phyloP scores from a whole-genome alignment of 129 eudicot species.

The Flaveria robusta region DNA sequence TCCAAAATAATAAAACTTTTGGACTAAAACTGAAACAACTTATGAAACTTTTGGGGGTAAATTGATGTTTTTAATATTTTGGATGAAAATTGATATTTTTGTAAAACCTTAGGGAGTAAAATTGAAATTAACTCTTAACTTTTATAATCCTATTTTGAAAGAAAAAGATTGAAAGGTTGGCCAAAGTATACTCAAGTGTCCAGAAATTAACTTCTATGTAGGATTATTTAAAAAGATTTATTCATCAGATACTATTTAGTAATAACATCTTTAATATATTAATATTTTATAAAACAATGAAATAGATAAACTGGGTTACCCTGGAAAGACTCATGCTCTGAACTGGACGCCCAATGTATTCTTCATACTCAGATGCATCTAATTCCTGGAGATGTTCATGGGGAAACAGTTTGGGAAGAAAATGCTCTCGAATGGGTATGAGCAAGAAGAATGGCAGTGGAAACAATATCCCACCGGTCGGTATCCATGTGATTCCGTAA shows the following conservation, averaged over 20 bases:
- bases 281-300: not conserved
- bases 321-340: slow-evolving; percentile 49
- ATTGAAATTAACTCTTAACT: too few relatives aligned
- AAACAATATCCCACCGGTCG: slow-evolving; percentile 80
- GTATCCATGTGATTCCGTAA: slow-evolving; percentile 94
- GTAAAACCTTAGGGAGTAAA: too few relatives aligned
- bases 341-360: slow-evolving; percentile 47
- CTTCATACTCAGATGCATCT: slow-evolving; percentile 89
- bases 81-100: too few relatives aligned
- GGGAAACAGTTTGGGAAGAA: slow-evolving; percentile 71
- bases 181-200: not conserved
- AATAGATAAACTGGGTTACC: slow-evolving; percentile 36
- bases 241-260: too few relatives aligned
- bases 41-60: too few relatives aligned
- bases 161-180: too few relatives aligned
- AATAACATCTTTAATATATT: not conserved
- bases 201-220: too few relatives aligned
- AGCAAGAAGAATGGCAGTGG: slow-evolving; percentile 78
- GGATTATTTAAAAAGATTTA: too few relatives aligned
- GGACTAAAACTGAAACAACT: too few relatives aligned
- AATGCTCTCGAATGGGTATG: slow-evolving; percentile 60
- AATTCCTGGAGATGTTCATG: slow-evolving; percentile 59
- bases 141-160: too few relatives aligned
- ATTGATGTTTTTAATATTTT: too few relatives aligned
- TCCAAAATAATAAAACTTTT: too few relatives aligned